Conservation (phyloP, 352 stramenopile genomes). For the Aphanomyces stellatus region DNA sequence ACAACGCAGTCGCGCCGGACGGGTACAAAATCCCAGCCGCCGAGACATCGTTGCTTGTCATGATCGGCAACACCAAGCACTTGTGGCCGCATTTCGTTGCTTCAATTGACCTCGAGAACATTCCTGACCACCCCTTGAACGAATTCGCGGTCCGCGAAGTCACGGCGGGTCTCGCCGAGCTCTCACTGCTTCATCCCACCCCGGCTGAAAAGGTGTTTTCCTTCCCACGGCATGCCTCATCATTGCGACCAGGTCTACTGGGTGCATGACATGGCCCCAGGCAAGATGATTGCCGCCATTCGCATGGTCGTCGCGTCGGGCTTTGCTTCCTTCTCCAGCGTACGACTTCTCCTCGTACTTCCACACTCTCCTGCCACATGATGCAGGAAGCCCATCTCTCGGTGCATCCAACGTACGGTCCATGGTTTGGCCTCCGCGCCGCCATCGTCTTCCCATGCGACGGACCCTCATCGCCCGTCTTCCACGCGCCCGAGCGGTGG, state of each 20-base stretch:
- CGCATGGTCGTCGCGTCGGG: slow-evolving; percentile 45
- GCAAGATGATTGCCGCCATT: slow-evolving; percentile 68
- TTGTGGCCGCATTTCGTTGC: slow-evolving; percentile 46
- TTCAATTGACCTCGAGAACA: slow-evolving; percentile 25
- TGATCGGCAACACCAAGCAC: slow-evolving; percentile 54
- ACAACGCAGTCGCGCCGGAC: slow-evolving; percentile 37
- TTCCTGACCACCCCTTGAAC: slow-evolving; percentile 44
- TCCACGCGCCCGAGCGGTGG: neutral
- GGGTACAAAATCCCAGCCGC: slow-evolving; percentile 39
- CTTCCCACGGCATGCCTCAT: neutral
- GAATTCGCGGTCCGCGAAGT: slow-evolving; percentile 46
- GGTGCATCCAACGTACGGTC: slow-evolving; percentile 48
- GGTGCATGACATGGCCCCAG: slow-evolving; percentile 47
- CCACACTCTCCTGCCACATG: neutral
- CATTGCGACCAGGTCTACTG: slow-evolving; percentile 39
- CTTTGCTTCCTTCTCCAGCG: slow-evolving; percentile 12
- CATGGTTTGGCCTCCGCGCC: slow-evolving; percentile 61
- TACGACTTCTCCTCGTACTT: neutral
- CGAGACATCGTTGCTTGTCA: slow-evolving; percentile 26
- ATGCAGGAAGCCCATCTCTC: slow-evolving; percentile 49
- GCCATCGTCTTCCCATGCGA: slow-evolving; percentile 46
- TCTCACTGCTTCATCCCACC: slow-evolving; percentile 10
- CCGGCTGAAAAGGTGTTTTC: slow-evolving; percentile 21
- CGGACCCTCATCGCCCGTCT: slow-evolving; percentile 1
- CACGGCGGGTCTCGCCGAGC: slow-evolving; percentile 22